A percentile compares a stretch with the other conserved stretches of the same genome.
phyloP scores from a whole-genome alignment of 192 early-diverging fungal genomes.

The Coemansia sp. region DNA sequence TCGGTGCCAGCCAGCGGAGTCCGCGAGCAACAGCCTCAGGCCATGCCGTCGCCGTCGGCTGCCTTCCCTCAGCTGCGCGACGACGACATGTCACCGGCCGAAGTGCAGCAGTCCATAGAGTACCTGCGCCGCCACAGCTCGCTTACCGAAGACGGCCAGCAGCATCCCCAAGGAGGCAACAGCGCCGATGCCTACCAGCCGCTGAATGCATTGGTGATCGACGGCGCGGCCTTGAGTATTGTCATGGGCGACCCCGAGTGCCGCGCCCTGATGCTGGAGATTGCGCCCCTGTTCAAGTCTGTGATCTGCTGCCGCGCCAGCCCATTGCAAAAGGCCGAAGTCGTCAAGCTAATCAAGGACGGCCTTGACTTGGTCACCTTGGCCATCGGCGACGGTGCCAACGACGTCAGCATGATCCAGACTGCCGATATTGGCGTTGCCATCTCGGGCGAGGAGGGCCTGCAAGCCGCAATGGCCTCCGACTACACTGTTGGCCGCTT shows the following conservation, averaged over 20 bases:
- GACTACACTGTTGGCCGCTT: conserved; percentile 96
- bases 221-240: conserved; percentile 80
- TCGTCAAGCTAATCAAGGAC: conserved; percentile 84
- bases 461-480: conserved; percentile 90
- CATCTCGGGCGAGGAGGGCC: conserved; percentile 93
- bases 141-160: conserved; percentile 35
- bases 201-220: conserved; percentile 79
- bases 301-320: conserved; percentile 95
- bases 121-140: conserved; percentile 50
- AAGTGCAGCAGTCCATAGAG: conserved; percentile 50
- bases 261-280: conserved; percentile 66
- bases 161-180: conserved; percentile 28
- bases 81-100: conserved; percentile 30
- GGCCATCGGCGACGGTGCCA: conserved; percentile 95
- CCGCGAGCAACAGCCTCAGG: not conserved
- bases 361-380: conserved; percentile 82
- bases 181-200: conserved; percentile 47
- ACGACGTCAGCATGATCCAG: conserved; percentile 99
- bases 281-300: conserved; percentile 77
- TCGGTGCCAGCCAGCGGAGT: not conserved
- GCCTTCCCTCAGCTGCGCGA: conserved; percentile 23
- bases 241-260: conserved; percentile 62
- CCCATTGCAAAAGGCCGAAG: conserved; percentile 93
- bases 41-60: conserved; percentile 3
- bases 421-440: conserved; percentile 94